These are phyloP conservation scores for Ophiostoma perfectum DNA, from an alignment of 2,329 filamentous ascomycete species.

Conservation along the genomic window DNA sequence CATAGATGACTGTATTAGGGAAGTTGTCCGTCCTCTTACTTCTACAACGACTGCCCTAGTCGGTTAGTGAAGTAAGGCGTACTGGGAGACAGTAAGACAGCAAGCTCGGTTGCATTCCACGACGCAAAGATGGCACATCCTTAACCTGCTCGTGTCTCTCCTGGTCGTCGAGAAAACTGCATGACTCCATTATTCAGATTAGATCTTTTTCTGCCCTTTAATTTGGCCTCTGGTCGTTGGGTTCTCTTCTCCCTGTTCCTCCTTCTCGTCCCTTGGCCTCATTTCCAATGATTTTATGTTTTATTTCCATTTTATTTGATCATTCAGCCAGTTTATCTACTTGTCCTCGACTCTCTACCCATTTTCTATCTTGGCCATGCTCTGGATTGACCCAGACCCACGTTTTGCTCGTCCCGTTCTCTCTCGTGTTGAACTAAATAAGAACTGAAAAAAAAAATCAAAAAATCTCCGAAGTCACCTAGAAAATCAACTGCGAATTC, in stretches of 20 bases:
- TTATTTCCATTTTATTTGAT: not conserved
- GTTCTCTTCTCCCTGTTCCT: not conserved
- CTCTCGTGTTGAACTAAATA: not conserved
- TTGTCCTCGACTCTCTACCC: not conserved
- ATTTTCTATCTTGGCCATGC: constrained; percentile 8
- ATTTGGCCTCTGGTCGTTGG: not conserved
- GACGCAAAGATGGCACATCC: not conserved
- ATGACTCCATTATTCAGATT: constrained; percentile 1
- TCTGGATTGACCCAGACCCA: constrained; percentile 10
- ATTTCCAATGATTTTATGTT: not conserved
- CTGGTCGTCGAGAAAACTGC: not conserved
- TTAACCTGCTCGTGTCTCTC: not conserved
- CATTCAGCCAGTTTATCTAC: not conserved
- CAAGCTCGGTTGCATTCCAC: not conserved
- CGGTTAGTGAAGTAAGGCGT: too few species aligned
- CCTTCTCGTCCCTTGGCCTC: not conserved
- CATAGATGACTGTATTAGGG: too few species aligned
- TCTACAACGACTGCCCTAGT: too few species aligned
- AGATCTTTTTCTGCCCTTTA: not conserved
- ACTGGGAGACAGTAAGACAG: too few species aligned
- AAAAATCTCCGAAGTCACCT: not conserved
- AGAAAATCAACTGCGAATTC: not conserved
- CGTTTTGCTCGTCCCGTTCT: constrained; percentile 1
- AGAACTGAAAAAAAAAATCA: not conserved
- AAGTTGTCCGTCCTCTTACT: too few species aligned